phyloP scores from a whole-genome alignment of 495 filamentous ascomycete species.

The Talaromyces proteolyticus region DNA sequence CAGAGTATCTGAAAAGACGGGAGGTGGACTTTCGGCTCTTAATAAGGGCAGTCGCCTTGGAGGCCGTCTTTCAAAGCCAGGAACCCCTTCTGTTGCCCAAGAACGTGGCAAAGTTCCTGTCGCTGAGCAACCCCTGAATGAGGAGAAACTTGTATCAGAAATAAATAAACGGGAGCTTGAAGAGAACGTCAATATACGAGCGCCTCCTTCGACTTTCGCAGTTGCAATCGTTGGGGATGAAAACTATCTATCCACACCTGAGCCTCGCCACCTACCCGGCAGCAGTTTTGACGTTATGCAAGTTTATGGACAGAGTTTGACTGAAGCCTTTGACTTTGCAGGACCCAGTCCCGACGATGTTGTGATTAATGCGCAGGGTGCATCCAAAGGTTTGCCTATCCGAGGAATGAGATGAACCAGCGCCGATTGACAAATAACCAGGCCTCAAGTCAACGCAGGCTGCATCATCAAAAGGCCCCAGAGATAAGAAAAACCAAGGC shows the following conservation, averaged over 20 bases:
- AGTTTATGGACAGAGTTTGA: slow-evolving; percentile 38
- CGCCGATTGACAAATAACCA: slow-evolving; percentile 34
- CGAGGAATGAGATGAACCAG: slow-evolving; percentile 33
- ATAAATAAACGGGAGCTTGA: slow-evolving; percentile 11
- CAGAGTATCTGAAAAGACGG: slow-evolving; percentile 22
- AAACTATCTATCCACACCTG: slow-evolving; percentile 21
- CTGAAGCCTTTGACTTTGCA: slow-evolving; percentile 65
- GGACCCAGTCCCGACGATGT: slow-evolving; percentile 93
- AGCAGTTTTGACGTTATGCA: slow-evolving; percentile 44
- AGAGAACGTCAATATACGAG: slow-evolving; percentile 21
- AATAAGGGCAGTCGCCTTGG: slow-evolving; percentile 14
- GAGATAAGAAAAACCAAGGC: slow-evolving; percentile 33
- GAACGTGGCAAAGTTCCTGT: background rate
- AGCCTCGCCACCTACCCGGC: slow-evolving; percentile 33
- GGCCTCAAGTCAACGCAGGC: slow-evolving; percentile 43
- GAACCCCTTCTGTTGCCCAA: slow-evolving; percentile 1
- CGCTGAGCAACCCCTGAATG: background rate
- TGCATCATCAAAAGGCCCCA: slow-evolving; percentile 27
- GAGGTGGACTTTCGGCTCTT: slow-evolving; percentile 16
- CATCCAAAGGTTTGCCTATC: slow-evolving; percentile 71
- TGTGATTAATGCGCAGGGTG: slow-evolving; percentile 74
- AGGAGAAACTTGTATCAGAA: slow-evolving; percentile 4
- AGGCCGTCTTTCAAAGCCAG: slow-evolving; percentile 7
- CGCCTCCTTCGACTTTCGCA: slow-evolving; percentile 63
- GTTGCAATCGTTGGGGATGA: slow-evolving; percentile 53